Conservation (phyloP, 148 eudicot species). For the Chenopodium album region DNA sequence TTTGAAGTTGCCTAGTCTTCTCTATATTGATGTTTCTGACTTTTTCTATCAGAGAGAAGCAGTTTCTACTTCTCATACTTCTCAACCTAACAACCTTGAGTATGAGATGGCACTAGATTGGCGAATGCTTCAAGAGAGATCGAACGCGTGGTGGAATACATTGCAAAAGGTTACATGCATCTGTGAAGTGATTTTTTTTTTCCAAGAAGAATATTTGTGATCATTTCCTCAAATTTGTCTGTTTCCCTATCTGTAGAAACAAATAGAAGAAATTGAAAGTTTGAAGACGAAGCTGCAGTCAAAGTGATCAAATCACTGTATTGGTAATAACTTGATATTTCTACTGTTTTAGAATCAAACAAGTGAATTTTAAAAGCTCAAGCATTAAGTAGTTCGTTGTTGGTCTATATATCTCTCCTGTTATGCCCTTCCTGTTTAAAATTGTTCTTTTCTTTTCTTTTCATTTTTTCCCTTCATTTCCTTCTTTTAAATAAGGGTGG, state of each 20-base stretch:
- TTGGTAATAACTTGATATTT: background rate
- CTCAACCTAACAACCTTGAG: slow-evolving; percentile 66
- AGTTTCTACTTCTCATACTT: slow-evolving; percentile 69
- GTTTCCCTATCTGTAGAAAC: slow-evolving; percentile 36
- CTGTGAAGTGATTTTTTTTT: background rate
- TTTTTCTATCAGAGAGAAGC: slow-evolving; percentile 52
- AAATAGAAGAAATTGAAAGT: slow-evolving; percentile 38
- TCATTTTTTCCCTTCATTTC: background rate
- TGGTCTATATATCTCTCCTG: background rate
- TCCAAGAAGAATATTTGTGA: too few species aligned
- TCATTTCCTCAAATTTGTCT: background rate
- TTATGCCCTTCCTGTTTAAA: background rate
- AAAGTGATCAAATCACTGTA: slow-evolving; percentile 20
- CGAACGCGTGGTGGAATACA: slow-evolving; percentile 37
- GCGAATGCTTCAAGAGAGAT: slow-evolving; percentile 54
- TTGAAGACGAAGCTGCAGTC: slow-evolving; percentile 38
- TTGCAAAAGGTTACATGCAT: slow-evolving; percentile 42
- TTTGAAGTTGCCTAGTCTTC: slow-evolving; percentile 1
- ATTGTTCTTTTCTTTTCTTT: background rate
- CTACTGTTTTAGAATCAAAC: background rate
- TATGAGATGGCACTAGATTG: slow-evolving; percentile 74
- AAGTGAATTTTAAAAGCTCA: background rate
- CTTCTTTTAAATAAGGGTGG: background rate
- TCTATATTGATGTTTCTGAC: background rate
- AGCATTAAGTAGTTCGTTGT: background rate